A percentile compares a stretch with the other conserved stretches of the same genome.
These are phyloP conservation scores for Rosa hybrid DNA, from an alignment of 331 rosid genomes.

Conservation along the genomic window DNA sequence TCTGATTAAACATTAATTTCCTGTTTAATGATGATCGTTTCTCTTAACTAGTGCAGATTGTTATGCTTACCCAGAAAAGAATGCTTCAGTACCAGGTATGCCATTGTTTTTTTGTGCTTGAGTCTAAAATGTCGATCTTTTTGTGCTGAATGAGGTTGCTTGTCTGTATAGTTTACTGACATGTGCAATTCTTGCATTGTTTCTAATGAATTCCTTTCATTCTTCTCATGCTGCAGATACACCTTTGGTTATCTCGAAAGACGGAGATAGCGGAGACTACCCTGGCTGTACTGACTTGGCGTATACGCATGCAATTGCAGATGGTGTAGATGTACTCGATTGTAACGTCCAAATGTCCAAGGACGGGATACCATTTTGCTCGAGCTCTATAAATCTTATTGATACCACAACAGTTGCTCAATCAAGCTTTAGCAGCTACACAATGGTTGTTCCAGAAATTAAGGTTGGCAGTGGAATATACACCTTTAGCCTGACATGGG, in stretches of 20 bases:
- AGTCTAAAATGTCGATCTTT: conserved; percentile 20
- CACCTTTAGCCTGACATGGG: conserved; percentile 69
- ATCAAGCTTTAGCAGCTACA: conserved; percentile 36
- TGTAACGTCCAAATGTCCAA: conserved; percentile 91
- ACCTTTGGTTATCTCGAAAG: conserved; percentile 74
- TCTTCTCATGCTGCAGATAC: conserved; percentile 45
- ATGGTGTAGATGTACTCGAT: conserved; percentile 82
- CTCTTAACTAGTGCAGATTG: conserved; percentile 62
- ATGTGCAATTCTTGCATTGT: conserved; percentile 11
- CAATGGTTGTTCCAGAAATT: conserved; percentile 47
- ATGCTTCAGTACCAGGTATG: conserved; percentile 57
- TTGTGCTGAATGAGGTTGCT: conserved; percentile 11
- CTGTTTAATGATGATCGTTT: conserved; percentile 25
- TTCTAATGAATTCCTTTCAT: conserved; percentile 35
- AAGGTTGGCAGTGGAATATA: conserved; percentile 62
- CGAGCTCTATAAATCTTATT: conserved; percentile 69
- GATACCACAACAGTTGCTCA: conserved; percentile 66
- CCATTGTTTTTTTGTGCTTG: conserved; percentile 8
- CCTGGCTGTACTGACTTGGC: conserved; percentile 79
- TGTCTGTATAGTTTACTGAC: conserved; percentile 16
- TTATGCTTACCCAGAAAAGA: conserved; percentile 59
- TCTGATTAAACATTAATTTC: background rate
- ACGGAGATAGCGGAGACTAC: conserved; percentile 91
- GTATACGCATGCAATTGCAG: conserved; percentile 57
- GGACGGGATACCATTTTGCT: conserved; percentile 82